phyloP scores from a whole-genome alignment of 2,329 filamentous ascomycete species.

The Apiospora arundinis region DNA sequence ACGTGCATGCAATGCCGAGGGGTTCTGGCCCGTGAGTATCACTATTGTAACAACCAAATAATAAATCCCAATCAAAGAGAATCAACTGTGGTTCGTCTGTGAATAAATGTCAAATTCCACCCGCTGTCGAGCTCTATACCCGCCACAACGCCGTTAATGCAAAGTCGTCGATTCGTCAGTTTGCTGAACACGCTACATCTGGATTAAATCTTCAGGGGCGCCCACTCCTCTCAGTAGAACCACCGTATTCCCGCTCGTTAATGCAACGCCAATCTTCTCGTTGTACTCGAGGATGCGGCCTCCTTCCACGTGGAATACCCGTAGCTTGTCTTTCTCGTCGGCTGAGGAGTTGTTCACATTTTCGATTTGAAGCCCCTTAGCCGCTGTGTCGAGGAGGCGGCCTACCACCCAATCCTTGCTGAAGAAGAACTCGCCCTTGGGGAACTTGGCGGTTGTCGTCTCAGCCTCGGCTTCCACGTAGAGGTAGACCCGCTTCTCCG shows the following conservation, averaged over 20 bases:
- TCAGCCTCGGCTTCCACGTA: conserved; percentile 90
- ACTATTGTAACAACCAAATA: neutral
- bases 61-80: neutral
- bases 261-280: conserved; percentile 78
- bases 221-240: conserved; percentile 87
- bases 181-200: conserved; percentile 45
- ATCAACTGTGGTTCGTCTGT: neutral
- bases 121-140: conserved; percentile 18
- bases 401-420: conserved; percentile 90
- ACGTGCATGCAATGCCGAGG: neutral
- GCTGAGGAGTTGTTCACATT: conserved; percentile 83
- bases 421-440: conserved; percentile 82
- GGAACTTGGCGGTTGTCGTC: conserved; percentile 82
- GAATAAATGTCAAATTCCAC: conserved; percentile 22
- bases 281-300: conserved; percentile 85
- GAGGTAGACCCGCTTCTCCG: conserved; percentile 88
- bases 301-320: conserved; percentile 92
- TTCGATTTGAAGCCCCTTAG: conserved; percentile 76
- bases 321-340: conserved; percentile 78
- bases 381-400: conserved; percentile 78
- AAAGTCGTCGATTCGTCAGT: conserved; percentile 7
- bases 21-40: neutral
- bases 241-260: conserved; percentile 87
- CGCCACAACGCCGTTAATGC: conserved; percentile 8
- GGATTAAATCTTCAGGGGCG: conserved; percentile 75